A percentile compares a stretch with the other conserved stretches of the same genome.
Evolutionary conservation across 495 filamentous ascomycete species (phyloP).

Genomic region (Xylaria castorea): DNA sequence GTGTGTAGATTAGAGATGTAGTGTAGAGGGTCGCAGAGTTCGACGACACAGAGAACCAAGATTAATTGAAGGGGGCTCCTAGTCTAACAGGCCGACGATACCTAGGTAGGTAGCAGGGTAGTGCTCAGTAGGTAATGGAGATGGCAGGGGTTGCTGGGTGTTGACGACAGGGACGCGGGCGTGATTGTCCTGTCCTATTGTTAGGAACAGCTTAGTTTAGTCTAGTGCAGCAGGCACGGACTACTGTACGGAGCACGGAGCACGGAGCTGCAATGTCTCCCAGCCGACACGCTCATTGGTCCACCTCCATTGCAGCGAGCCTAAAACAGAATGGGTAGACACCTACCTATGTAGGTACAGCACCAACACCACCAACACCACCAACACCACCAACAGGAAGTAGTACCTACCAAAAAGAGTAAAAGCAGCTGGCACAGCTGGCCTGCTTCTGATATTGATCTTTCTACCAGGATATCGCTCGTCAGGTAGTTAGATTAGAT

Average conservation of each 20-base stretch:
- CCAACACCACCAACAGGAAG: neutral
- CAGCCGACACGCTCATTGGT: neutral
- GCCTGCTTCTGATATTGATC: too few species aligned
- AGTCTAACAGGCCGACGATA: conserved; percentile 7
- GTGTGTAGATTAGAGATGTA: neutral
- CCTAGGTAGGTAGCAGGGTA: neutral
- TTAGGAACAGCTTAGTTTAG: neutral
- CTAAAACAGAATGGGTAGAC: neutral
- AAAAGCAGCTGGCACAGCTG: neutral
- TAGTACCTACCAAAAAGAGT: neutral
- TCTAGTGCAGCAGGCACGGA: neutral
- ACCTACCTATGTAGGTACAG: too few species aligned
- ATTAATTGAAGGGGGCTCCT: conserved; percentile 22
- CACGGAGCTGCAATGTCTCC: neutral
- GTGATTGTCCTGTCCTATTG: neutral
- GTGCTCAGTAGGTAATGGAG: neutral
- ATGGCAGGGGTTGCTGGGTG: neutral
- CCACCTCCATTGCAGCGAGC: neutral
- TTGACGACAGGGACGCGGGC: neutral
- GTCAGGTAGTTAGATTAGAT: neutral
- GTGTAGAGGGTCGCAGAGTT: conserved; percentile 2
- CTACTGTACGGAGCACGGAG: too few species aligned
- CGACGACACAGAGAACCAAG: neutral
- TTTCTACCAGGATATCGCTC: neutral
- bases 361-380: too few species aligned